phyloP scores from a whole-genome alignment of 768 basidiomycete genomes.

The Boletus subcaerulescens region DNA sequence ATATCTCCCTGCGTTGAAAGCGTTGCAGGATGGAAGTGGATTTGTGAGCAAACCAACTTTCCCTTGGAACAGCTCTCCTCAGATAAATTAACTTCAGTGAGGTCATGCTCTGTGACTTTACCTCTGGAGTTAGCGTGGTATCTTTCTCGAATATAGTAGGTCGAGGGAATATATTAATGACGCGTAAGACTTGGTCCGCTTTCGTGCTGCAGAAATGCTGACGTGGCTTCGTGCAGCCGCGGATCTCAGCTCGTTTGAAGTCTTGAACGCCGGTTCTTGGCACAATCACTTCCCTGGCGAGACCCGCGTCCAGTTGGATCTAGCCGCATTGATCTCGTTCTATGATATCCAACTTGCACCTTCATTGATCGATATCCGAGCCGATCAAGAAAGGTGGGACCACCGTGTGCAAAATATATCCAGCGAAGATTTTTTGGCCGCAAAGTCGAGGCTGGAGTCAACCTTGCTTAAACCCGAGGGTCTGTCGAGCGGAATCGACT shows the following conservation, averaged over 20 bases:
- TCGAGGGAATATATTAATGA: no score
- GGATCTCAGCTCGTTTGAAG: neutral
- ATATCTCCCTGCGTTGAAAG: neutral
- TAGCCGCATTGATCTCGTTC: constrained; percentile 35
- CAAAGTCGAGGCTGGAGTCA: constrained; percentile 7
- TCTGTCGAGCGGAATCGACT: constrained; percentile 32
- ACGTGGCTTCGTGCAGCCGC: neutral
- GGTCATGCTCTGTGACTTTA: constrained; percentile 36
- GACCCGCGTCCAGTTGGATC: constrained; percentile 33
- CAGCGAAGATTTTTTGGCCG: constrained; percentile 14
- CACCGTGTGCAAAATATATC: constrained; percentile 31
- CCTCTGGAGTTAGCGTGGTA: constrained; percentile 25
- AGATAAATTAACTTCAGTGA: constrained; percentile 24
- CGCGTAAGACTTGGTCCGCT: neutral
- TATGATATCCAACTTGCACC: constrained; percentile 34
- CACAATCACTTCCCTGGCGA: constrained; percentile 37
- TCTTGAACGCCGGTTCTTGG: constrained; percentile 26
- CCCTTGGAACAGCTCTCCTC: neutral
- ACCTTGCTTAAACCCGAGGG: constrained; percentile 9
- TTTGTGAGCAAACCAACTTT: constrained; percentile 24
- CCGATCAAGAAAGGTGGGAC: constrained; percentile 25
- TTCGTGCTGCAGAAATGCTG: neutral
- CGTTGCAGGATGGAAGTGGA: constrained; percentile 28
- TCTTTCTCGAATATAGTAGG: constrained; percentile 16
- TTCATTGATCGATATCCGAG: constrained; percentile 28